phyloP scores from a whole-genome alignment of 768 basidiomycete species.

The Termitomyces heimii region DNA sequence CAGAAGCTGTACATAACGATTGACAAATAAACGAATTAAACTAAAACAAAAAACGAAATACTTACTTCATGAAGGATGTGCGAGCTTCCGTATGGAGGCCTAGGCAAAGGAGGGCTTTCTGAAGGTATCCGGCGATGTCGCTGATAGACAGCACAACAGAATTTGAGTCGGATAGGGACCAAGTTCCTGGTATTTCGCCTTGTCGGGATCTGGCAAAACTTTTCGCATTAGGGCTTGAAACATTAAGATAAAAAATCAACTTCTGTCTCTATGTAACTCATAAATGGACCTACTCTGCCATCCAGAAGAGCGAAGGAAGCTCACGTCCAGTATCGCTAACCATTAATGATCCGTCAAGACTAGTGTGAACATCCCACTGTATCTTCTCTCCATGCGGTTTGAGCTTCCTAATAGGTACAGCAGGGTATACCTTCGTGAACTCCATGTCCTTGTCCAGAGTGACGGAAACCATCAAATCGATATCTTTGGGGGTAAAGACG shows the following conservation, averaged over 20 bases:
- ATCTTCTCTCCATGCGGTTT: slow-evolving; percentile 14
- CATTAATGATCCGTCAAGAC: slow-evolving; percentile 22
- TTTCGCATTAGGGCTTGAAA: slow-evolving; percentile 1
- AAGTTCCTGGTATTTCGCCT: slow-evolving; percentile 3
- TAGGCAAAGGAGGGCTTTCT: slow-evolving; percentile 23
- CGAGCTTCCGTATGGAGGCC: slow-evolving; percentile 36
- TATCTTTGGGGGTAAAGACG: slow-evolving; percentile 23
- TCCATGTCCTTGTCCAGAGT: slow-evolving; percentile 25
- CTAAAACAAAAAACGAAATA: neutral
- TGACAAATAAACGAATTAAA: neutral
- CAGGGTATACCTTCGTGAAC: slow-evolving; percentile 30
- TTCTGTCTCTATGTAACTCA: neutral
- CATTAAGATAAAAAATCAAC: neutral
- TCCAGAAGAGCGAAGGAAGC: slow-evolving; percentile 34
- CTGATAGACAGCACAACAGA: slow-evolving; percentile 23
- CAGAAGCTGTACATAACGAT: slow-evolving; percentile 26
- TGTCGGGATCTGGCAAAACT: neutral
- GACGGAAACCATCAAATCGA: slow-evolving; percentile 22
- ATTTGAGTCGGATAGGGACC: slow-evolving; percentile 17
- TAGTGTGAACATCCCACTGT: slow-evolving; percentile 28
- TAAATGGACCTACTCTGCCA: slow-evolving; percentile 22
- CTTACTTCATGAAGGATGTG: slow-evolving; percentile 41
- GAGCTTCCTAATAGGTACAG: slow-evolving; percentile 18
- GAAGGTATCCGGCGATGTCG: slow-evolving; percentile 29
- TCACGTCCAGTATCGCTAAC: slow-evolving; percentile 21